These are phyloP conservation scores for Golovinomyces cichoracearum DNA, from an alignment of 2,329 filamentous ascomycete genomes.

Conservation along the genomic window DNA sequence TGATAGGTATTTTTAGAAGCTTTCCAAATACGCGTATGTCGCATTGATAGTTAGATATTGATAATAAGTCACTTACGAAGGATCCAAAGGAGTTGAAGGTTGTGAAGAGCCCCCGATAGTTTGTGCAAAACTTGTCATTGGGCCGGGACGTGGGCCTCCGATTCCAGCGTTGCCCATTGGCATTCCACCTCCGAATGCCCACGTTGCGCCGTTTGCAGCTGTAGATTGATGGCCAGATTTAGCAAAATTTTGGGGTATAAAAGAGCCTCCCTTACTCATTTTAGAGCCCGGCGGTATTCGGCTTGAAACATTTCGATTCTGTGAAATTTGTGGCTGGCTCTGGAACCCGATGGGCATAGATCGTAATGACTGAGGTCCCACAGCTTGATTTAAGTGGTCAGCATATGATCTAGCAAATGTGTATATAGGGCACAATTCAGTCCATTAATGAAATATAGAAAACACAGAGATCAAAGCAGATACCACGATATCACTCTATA, in stretches of 20 bases:
- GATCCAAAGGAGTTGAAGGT: constrained; percentile 33
- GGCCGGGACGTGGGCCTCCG: constrained; percentile 26
- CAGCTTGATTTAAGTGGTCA: constrained; percentile 9
- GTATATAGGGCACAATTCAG: too few relatives aligned
- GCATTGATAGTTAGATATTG: too few relatives aligned
- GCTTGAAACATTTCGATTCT: constrained; percentile 29
- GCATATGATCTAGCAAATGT: too few relatives aligned
- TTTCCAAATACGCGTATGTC: too few relatives aligned
- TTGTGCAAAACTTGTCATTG: constrained; percentile 38
- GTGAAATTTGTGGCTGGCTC: constrained; percentile 29
- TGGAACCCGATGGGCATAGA: constrained; percentile 35
- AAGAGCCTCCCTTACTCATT: constrained; percentile 25
- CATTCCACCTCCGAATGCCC: constrained; percentile 35
- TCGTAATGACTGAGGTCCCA: constrained; percentile 34
- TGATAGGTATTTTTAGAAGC: too few relatives aligned
- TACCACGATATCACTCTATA: too few relatives aligned
- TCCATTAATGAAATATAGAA: too few relatives aligned
- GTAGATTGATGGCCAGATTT: constrained; percentile 9
- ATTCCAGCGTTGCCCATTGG: constrained; percentile 32
- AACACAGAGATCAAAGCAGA: too few relatives aligned
- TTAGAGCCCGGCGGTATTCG: constrained; percentile 40
- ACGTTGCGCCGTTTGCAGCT: constrained; percentile 20
- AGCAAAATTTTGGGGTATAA: background rate
- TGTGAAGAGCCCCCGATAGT: constrained; percentile 34
- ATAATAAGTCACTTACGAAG: constrained; percentile 29